Conservation (phyloP, 2,329 filamentous ascomycete genomes). For the Colletotrichum euphorbiae region DNA sequence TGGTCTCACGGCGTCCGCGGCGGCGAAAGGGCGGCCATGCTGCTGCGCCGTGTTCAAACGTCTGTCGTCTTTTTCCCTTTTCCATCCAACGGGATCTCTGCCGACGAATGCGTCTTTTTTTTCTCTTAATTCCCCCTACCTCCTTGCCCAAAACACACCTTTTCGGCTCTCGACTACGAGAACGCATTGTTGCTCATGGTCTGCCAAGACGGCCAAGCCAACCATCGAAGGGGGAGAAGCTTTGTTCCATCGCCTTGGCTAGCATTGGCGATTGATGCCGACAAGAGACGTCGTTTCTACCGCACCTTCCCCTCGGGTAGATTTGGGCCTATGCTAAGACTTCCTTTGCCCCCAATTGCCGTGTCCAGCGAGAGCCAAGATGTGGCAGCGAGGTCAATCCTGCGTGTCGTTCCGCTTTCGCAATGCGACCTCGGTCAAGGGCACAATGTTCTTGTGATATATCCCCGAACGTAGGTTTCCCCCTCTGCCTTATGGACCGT, state of each 20-base stretch:
- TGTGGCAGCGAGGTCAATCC: neutral
- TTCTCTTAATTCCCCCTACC: neutral
- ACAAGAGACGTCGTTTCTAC: constrained; percentile 8
- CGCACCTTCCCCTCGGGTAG: neutral
- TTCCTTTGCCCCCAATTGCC: neutral
- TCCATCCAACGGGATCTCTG: constrained; percentile 2
- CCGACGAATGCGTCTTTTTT: neutral
- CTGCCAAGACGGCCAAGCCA: constrained; percentile 6
- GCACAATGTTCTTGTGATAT: constrained; percentile 1
- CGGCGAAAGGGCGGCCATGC: neutral
- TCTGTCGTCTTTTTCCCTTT: neutral
- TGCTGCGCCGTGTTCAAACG: constrained; percentile 9
- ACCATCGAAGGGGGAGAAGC: neutral
- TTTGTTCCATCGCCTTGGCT: constrained; percentile 11
- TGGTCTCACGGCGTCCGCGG: constrained; percentile 1
- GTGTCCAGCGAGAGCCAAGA: neutral
- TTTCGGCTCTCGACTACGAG: neutral
- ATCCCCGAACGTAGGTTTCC: constrained; percentile 3
- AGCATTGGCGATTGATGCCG: constrained; percentile 8
- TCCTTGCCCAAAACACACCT: no score
- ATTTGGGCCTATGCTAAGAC: neutral
- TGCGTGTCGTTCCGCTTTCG: neutral
- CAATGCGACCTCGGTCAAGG: constrained; percentile 12
- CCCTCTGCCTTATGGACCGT: neutral
- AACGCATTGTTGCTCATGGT: neutral